Evolutionary conservation across 176 grass and related monocot species (phyloP).

Genomic region (Musa beccarii): DNA sequence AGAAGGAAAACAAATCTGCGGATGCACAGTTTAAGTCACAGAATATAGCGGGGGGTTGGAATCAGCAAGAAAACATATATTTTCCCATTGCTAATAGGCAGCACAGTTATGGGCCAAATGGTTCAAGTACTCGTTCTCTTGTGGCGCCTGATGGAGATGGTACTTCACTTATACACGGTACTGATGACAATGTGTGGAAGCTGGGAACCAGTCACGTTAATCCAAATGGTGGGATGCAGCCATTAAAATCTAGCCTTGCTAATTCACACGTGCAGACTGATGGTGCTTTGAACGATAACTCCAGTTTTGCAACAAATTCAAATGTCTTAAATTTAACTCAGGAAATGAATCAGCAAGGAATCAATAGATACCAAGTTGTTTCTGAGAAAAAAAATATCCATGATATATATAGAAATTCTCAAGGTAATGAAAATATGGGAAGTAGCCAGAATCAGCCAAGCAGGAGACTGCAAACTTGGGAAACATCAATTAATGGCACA

Average conservation of each 20-base stretch:
- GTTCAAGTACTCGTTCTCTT: constrained; percentile 44
- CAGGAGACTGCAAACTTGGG: constrained; percentile 39
- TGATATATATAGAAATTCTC: neutral
- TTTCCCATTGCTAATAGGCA: constrained; percentile 47
- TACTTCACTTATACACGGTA: constrained; percentile 35
- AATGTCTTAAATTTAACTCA: constrained; percentile 31
- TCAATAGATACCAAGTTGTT: constrained; percentile 3
- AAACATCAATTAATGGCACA: constrained; percentile 42
- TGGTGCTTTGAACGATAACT: constrained; percentile 30
- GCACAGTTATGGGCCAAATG: constrained; percentile 52
- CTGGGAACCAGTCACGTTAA: constrained; percentile 35
- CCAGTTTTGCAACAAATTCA: constrained; percentile 30
- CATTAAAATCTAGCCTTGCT: constrained; percentile 38
- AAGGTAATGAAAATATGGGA: neutral
- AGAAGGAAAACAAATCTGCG: constrained; percentile 34
- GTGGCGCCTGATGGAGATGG: constrained; percentile 38
- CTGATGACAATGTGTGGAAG: constrained; percentile 42
- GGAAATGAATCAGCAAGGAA: constrained; percentile 20
- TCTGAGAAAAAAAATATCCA: constrained; percentile 1
- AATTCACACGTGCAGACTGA: constrained; percentile 27
- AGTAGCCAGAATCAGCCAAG: constrained; percentile 8
- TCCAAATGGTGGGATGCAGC: constrained; percentile 33
- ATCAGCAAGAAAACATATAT: constrained; percentile 44
- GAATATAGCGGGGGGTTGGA: constrained; percentile 51
- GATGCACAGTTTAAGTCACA: constrained; percentile 32